phyloP scores from a whole-genome alignment of 2,329 filamentous ascomycete genomes.

The Phaeophleospora eucalypticola region DNA sequence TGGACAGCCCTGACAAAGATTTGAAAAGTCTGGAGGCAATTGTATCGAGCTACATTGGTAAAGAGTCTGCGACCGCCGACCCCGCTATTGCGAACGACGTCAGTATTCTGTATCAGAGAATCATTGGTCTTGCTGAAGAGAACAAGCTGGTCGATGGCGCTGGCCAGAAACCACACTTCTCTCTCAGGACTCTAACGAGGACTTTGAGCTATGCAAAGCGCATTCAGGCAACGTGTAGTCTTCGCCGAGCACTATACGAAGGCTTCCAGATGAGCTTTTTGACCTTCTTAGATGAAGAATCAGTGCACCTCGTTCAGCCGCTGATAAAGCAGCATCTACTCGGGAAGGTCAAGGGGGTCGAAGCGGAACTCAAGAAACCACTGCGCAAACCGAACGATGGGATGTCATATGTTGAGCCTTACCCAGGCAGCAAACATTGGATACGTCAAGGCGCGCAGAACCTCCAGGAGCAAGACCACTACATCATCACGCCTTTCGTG shows the following conservation, averaged over 20 bases:
- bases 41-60: conserved; percentile 80
- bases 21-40: conserved; percentile 82
- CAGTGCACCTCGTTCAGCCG: conserved; percentile 72
- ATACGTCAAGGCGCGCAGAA: conserved; percentile 68
- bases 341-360: conserved; percentile 62
- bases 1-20: conserved; percentile 83
- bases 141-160: conserved; percentile 90
- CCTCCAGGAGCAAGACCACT: conserved; percentile 72
- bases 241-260: conserved; percentile 84
- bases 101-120: conserved; percentile 80
- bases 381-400: conserved; percentile 75
- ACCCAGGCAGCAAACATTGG: conserved; percentile 53
- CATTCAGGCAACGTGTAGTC: conserved; percentile 76
- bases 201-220: conserved; percentile 84
- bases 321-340: conserved; percentile 78
- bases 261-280: conserved; percentile 98
- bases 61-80: conserved; percentile 62
- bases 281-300: conserved; percentile 78
- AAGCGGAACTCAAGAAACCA: conserved; percentile 70
- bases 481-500: conserved; percentile 95
- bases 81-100: conserved; percentile 74
- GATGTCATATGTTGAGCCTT: conserved; percentile 64
- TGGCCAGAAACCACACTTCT: conserved; percentile 95
- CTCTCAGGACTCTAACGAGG: conserved; percentile 85
- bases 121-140: conserved; percentile 73